These are phyloP conservation scores for Pythium pyrilobum DNA, from an alignment of 352 stramenopile genomes.

Conservation along the genomic window DNA sequence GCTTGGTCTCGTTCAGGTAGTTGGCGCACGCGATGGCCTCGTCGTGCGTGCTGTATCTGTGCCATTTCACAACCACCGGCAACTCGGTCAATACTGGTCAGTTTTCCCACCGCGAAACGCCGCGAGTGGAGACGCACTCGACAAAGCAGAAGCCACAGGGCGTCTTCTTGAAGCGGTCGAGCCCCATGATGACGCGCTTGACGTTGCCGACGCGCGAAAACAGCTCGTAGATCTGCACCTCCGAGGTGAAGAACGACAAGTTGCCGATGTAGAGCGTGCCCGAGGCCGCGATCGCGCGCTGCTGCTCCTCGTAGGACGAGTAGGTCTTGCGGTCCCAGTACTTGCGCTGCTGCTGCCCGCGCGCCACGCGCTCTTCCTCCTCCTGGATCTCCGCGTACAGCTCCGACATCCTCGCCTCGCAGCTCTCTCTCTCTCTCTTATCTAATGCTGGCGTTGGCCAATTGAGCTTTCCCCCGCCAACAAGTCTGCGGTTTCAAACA, in stretches of 20 bases:
- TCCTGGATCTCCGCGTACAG: conserved; percentile 54
- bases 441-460: background rate
- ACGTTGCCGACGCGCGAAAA: conserved; percentile 94
- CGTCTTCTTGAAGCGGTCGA: conserved; percentile 94
- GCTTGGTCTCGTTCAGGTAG: conserved; percentile 84
- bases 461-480: background rate
- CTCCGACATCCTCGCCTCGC: conserved; percentile 35
- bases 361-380: conserved; percentile 63
- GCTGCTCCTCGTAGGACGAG: conserved; percentile 88
- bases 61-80: background rate
- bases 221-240: conserved; percentile 92
- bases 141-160: conserved; percentile 98
- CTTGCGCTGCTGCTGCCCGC: conserved; percentile 62
- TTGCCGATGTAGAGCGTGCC: conserved; percentile 97
- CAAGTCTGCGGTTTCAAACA: background rate
- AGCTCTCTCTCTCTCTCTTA: background rate
- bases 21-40: conserved; percentile 72
- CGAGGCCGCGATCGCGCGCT: conserved; percentile 88
- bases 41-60: conserved; percentile 59
- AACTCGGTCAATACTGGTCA: background rate
- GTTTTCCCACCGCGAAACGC: background rate
- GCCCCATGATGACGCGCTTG: conserved; percentile 92
- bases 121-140: conserved; percentile 57
- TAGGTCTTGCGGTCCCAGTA: conserved; percentile 96
- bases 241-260: conserved; percentile 95